Base-by-base conservation (phyloP, 139 green algal species). In the Volvox africanus region DNA sequence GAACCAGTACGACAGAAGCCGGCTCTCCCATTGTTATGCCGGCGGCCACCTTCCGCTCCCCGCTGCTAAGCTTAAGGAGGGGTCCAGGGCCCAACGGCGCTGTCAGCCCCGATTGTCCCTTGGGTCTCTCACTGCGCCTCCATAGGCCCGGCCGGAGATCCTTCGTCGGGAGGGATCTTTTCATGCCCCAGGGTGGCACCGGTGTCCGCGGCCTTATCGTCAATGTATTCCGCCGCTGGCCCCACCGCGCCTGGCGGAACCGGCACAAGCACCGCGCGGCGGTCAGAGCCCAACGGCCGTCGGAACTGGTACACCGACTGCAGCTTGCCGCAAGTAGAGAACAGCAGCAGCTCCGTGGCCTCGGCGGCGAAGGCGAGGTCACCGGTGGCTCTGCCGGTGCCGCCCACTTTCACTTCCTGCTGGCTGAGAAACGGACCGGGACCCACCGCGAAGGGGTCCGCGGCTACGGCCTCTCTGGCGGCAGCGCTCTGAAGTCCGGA, bases 251-350 rank as follows among this genome's bases (percentile, higher is more conserved):
- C 20, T 21, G 71, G 18, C 71, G 71, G 71, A 16, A 30, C 32
- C 78, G 78, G 26, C 78, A 26, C 20, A 32, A 88, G 82, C 82
- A 88, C 62, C 5, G 12, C 30, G 33, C 82, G 62, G 32, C 82
- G 62, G 33, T 88, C 82, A 2, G 62, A 88, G 2, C 82, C 82
- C 30, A 88, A 61, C 62, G 82, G 82, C 82, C 35, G 13, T 21
- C 82, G 33, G 82, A 88, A 88, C 65, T 88, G 82, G 19, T 65
- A 79, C 14, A 88, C 71, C n/a, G 82, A 65, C 33, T 36, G 33
- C 22, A 88, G 62, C 65, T 65, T 79, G 62, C 82, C 82, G 33
- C 13, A 17, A 24, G 33, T 0, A 1, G 65, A 67, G 33, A 88
- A 88, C 20, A 88, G 62, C 82, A 88, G 65, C 62, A 88, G 32